These are phyloP conservation scores for Baeospora myosura DNA, from an alignment of 1,284 basidiomycete genomes.

Conservation along the genomic window DNA sequence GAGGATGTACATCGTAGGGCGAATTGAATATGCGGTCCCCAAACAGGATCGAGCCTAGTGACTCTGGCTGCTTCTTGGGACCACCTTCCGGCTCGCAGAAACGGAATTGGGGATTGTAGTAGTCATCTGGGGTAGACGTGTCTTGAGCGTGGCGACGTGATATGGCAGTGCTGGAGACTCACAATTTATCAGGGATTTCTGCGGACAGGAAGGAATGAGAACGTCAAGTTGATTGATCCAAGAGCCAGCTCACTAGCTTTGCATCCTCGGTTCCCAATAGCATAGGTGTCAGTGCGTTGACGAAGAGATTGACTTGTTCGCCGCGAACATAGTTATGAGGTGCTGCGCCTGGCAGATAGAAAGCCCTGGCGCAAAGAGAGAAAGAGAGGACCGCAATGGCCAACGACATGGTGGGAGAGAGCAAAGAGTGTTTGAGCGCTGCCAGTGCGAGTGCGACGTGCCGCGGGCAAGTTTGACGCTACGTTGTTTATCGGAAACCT, in stretches of 20 bases:
- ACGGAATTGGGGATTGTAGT: constrained; percentile 79
- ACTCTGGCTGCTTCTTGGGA: constrained; percentile 77
- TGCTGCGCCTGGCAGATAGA: constrained; percentile 59
- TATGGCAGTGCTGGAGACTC: constrained; percentile 19
- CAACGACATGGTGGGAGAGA: too few relatives aligned
- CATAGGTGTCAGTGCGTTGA: constrained; percentile 86
- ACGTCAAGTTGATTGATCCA: neutral
- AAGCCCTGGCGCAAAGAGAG: constrained; percentile 24
- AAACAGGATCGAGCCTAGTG: constrained; percentile 88
- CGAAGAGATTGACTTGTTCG: constrained; percentile 71
- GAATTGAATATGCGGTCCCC: constrained; percentile 94
- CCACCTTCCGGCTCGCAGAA: constrained; percentile 83
- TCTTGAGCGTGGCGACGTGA: constrained; percentile 11
- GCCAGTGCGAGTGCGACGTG: too few relatives aligned
- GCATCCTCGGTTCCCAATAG: constrained; percentile 61
- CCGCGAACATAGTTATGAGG: constrained; percentile 69
- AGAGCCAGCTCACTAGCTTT: constrained; percentile 54
- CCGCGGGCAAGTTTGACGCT: too few relatives aligned
- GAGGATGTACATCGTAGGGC: constrained; percentile 67
- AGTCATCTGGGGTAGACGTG: constrained; percentile 54
- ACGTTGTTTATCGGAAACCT: too few relatives aligned
- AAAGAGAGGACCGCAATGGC: constrained; percentile 12
- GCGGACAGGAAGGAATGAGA: constrained; percentile 6
- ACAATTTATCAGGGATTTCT: constrained; percentile 85
- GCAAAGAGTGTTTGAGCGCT: too few relatives aligned